Percentiles rank a stretch among this genome's conserved stretches.
phyloP scores from a whole-genome alignment of 805 yeast species.

The Lipomyces sp. region DNA sequence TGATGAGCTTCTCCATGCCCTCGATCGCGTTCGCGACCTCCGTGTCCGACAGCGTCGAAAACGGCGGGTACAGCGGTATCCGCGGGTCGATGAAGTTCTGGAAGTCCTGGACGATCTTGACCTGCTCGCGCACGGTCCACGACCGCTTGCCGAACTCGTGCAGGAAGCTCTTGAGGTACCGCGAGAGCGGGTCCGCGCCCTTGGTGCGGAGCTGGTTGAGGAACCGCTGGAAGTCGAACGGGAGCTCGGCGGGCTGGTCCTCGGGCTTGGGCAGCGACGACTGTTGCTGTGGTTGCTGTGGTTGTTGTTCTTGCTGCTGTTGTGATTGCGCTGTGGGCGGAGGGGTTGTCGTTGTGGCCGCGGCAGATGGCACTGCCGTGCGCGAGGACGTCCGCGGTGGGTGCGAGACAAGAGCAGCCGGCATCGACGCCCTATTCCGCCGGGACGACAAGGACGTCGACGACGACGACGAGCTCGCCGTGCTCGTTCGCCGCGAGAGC shows the following conservation, averaged over 20 bases:
- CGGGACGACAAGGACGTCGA: not conserved
- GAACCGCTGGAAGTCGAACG: conserved; percentile 83
- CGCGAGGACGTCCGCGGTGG: not conserved
- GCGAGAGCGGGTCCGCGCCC: conserved; percentile 82
- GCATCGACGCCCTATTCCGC: not conserved
- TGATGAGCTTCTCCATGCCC: conserved; percentile 87
- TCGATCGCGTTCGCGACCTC: conserved; percentile 73
- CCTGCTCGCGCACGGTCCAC: conserved; percentile 76
- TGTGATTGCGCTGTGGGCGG: not conserved
- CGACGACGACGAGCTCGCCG: not conserved
- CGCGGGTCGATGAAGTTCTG: conserved; percentile 49
- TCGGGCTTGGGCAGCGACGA: conserved; percentile 22
- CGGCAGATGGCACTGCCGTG: not conserved
- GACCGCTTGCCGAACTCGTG: conserved; percentile 65
- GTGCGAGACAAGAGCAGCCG: no score
- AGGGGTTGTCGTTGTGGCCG: no score
- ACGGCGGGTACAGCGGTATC: conserved; percentile 65
- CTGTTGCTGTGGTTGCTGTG: not conserved
- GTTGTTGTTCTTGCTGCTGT: not conserved
- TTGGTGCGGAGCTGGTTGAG: conserved; percentile 65
- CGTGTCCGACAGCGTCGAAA: conserved; percentile 57
- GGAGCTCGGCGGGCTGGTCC: conserved; percentile 37
- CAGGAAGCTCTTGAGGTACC: conserved; percentile 71
- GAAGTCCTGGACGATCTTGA: conserved; percentile 73
- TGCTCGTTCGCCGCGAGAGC: conserved; percentile 5